A percentile compares a stretch with the other conserved stretches of the same genome.
Evolutionary conservation across 257 asterid species (phyloP).

Genomic region (Echites panduratus): DNA sequence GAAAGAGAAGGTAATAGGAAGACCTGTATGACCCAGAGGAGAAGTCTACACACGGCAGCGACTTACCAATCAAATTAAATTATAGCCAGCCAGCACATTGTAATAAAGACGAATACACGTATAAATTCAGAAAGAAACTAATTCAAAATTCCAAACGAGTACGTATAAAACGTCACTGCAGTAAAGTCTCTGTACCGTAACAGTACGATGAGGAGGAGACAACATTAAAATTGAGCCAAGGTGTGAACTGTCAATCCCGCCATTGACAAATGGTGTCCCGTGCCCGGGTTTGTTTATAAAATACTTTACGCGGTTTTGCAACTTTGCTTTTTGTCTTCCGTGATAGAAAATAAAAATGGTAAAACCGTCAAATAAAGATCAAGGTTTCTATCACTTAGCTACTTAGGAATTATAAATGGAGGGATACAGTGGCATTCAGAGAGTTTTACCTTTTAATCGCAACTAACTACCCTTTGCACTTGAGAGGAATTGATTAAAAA

Average conservation of each 20-base stretch:
- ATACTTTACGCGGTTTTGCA: not conserved
- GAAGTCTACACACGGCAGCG: conserved; percentile 28
- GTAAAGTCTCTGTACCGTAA: not conserved
- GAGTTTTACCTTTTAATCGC: too few species aligned
- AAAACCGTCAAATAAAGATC: too few species aligned
- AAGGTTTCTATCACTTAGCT: too few species aligned
- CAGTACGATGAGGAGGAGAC: not conserved
- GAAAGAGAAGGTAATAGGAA: conserved; percentile 4
- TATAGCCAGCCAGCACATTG: conserved; percentile 14
- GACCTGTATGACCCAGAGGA: conserved; percentile 5
- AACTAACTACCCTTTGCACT: too few species aligned
- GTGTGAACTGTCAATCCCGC: not conserved
- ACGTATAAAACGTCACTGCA: not conserved
- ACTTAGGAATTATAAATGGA: too few species aligned
- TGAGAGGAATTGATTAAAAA: too few species aligned
- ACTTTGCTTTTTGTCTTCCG: too few species aligned
- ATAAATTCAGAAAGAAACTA: not conserved
- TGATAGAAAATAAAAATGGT: too few species aligned
- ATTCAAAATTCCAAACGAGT: not conserved
- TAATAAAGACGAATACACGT: not conserved
- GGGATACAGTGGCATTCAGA: too few species aligned
- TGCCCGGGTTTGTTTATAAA: too few species aligned
- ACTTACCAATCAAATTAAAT: not conserved
- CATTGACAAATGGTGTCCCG: not conserved
- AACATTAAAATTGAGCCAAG: not conserved